Evolutionary conservation across 2,329 filamentous ascomycete genomes (phyloP).

Genomic region (Trichophyton rubrum): DNA sequence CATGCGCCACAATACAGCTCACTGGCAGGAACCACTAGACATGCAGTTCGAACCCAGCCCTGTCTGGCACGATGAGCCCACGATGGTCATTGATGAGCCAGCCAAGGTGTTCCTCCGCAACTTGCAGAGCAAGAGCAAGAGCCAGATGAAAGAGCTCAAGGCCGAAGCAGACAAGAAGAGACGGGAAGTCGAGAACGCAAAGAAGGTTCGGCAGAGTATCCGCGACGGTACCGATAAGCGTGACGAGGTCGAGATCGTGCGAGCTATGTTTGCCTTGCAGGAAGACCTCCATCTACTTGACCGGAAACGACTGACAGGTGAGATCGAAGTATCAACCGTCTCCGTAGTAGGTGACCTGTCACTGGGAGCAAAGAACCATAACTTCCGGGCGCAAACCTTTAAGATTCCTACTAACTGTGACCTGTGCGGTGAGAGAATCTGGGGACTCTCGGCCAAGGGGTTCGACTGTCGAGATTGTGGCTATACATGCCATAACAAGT

Average conservation of each 20-base stretch:
- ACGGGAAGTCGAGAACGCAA: constrained; percentile 69
- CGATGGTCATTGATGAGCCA: constrained; percentile 72
- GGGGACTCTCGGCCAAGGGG: constrained; percentile 91
- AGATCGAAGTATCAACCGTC: constrained; percentile 88
- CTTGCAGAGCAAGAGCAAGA: constrained; percentile 79
- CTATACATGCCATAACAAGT: constrained; percentile 97
- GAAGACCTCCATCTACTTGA: constrained; percentile 77
- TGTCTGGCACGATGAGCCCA: constrained; percentile 88
- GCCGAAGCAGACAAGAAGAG: constrained; percentile 76
- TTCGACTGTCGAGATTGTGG: constrained; percentile 94
- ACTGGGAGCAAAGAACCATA: constrained; percentile 83
- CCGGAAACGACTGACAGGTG: constrained; percentile 69
- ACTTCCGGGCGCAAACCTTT: constrained; percentile 98
- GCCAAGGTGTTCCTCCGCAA: constrained; percentile 89
- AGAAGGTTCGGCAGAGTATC: constrained; percentile 60
- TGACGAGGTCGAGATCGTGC: constrained; percentile 76
- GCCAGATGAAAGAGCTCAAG: constrained; percentile 64
- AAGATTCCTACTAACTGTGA: constrained; percentile 99
- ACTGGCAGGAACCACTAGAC: constrained; percentile 73
- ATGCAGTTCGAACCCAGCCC: constrained; percentile 87
- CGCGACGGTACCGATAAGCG: constrained; percentile 75
- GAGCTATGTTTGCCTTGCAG: constrained; percentile 69
- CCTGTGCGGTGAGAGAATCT: constrained; percentile 89
- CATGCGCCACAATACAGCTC: constrained; percentile 72
- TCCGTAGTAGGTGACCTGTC: constrained; percentile 91